Evolutionary conservation across 2,329 filamentous ascomycete genomes (phyloP).

Genomic region (Kalmusia sp.): DNA sequence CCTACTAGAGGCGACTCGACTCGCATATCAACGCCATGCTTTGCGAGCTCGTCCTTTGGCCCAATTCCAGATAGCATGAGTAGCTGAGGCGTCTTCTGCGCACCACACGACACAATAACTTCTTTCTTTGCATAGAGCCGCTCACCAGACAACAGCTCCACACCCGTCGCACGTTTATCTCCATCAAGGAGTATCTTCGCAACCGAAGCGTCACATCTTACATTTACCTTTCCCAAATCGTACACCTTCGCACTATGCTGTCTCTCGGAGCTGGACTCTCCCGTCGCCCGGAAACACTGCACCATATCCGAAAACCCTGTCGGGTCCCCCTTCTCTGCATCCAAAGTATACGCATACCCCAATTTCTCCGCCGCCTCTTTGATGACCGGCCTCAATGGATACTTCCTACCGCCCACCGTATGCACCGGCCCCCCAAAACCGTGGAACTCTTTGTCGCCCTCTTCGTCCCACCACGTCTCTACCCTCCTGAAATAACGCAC

Average conservation of each 20-base stretch:
- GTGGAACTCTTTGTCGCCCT: slow-evolving; percentile 3
- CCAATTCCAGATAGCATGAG: slow-evolving; percentile 49
- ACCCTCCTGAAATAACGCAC: not conserved
- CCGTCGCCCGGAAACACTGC: slow-evolving; percentile 22
- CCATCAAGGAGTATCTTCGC: slow-evolving; percentile 22
- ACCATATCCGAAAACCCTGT: slow-evolving; percentile 13
- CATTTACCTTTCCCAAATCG: slow-evolving; percentile 20
- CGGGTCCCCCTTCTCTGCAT: slow-evolving; percentile 21
- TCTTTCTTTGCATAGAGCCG: slow-evolving; percentile 40
- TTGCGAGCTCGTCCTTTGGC: slow-evolving; percentile 17
- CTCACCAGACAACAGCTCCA: slow-evolving; percentile 37
- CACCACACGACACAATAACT: slow-evolving; percentile 49
- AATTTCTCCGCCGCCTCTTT: slow-evolving; percentile 14
- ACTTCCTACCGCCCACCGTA: slow-evolving; percentile 19
- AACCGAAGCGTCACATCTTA: slow-evolving; percentile 14
- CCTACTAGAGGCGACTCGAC: slow-evolving; percentile 29
- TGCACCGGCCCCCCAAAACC: slow-evolving; percentile 27
- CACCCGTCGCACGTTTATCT: slow-evolving; percentile 26
- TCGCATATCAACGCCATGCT: slow-evolving; percentile 21
- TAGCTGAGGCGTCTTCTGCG: slow-evolving; percentile 49
- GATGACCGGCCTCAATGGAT: slow-evolving; percentile 19
- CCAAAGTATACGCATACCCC: slow-evolving; percentile 19
- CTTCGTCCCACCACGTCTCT: slow-evolving; percentile 18
- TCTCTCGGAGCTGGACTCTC: slow-evolving; percentile 14
- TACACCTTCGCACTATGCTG: slow-evolving; percentile 29